Percentiles rank a stretch among this genome's conserved stretches.
phyloP scores from a whole-genome alignment of 2,329 filamentous ascomycete species.

The Alternaria alternata region DNA sequence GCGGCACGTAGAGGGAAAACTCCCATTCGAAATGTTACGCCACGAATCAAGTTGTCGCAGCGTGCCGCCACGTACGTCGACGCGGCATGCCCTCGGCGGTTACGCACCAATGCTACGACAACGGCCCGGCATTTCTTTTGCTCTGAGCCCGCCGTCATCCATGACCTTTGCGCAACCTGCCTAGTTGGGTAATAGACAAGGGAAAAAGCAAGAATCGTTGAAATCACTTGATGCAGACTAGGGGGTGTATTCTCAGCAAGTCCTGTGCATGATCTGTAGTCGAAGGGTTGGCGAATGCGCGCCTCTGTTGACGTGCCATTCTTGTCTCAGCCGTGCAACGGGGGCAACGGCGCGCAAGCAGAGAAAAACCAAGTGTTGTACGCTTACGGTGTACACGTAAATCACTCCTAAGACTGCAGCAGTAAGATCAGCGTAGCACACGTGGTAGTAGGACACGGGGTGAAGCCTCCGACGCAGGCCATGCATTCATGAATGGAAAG shows the following conservation, averaged over 20 bases:
- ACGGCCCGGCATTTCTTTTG: conserved; percentile 19
- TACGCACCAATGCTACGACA: conserved; percentile 11
- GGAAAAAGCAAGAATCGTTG: not conserved
- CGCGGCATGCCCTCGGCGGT: conserved; percentile 12
- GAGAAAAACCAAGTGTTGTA: not conserved
- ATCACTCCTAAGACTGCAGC: not conserved
- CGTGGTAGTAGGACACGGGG: not conserved
- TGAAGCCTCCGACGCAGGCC: not conserved
- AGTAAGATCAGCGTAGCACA: not conserved
- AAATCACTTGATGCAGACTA: not conserved
- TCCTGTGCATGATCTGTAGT: too few species aligned
- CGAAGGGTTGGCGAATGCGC: not conserved
- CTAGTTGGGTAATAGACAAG: conserved; percentile 6
- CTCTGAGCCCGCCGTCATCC: conserved; percentile 21
- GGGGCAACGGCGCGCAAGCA: not conserved
- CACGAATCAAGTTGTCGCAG: conserved; percentile 3
- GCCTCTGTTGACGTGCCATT: not conserved
- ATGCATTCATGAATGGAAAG: not conserved
- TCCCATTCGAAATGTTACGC: not conserved
- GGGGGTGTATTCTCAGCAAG: not conserved
- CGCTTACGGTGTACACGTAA: not conserved
- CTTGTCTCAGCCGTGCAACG: not conserved
- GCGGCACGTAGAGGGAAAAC: not conserved
- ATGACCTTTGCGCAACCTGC: conserved; percentile 12
- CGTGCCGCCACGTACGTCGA: conserved; percentile 11